Evolutionary conservation across 106 monocot species (phyloP), one percentile per base, ranked within the genome.

Genomic region (Xerophyta viscosa): DNA sequence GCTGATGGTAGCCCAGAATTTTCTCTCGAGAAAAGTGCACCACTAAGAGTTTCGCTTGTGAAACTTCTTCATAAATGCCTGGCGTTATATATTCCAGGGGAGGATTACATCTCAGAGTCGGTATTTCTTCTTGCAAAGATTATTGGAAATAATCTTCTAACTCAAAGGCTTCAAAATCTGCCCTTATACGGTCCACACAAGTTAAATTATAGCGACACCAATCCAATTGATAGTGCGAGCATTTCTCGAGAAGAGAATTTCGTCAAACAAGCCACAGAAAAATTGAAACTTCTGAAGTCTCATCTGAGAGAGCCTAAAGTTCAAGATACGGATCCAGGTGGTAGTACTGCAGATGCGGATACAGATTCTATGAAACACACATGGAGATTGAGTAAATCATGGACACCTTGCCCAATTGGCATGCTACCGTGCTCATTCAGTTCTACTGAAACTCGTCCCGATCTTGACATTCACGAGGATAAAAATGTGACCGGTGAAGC

Each of bases 371-470:
- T 27, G 41, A 70, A 33, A 20, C 25, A 29, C 19, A 63, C 6
- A 41, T 98, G 89, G 96, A 66, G 27, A 3, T 28, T 89, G 36
- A 59, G 78, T 14, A 79, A 82, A 31, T 82, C 73, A 3, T 98
- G 85, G 96, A 70, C 41, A 5, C 61, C 73, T 7, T 98, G 89
- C 31, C 82, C 96, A 2, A 86, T 98, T 55, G 91, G 96, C 19
- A 89, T 71, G 75, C 7, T 89, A 51, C 84, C 85, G 21, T 85
- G 96, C 37, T 77, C 73, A 3, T 71, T 73, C 56, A 77, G 82
- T 48, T 89, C 71, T 3, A 68, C 74, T 29, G 50, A 70, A 7
- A 51, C 71, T 37, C 66, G 79, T 74, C 85, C 85, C 22, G 26
- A 46, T 60, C 68, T 89, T 42, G 72, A 89, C 48, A 49, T 25